Conservation (phyloP, 306 rosid genomes). For the Spatholobus suberectus region DNA sequence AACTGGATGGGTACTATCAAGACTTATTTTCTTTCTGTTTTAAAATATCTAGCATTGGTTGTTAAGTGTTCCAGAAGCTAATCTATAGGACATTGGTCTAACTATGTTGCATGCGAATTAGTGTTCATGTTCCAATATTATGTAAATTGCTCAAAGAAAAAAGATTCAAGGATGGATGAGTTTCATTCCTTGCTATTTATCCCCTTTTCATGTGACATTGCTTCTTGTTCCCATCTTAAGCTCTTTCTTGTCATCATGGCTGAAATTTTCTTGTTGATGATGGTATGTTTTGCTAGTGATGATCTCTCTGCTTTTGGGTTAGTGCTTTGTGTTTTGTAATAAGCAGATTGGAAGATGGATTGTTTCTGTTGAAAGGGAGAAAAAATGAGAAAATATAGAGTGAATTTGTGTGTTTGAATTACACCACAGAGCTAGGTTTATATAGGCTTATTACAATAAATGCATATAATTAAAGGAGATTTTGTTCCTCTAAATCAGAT, state of each 20-base stretch:
- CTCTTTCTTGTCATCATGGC: neutral
- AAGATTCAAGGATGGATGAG: neutral
- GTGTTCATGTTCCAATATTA: slow-evolving; percentile 14
- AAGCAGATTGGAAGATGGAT: neutral
- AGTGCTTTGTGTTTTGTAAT: neutral
- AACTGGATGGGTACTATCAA: neutral
- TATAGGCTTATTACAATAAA: too few relatives aligned
- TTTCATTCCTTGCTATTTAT: slow-evolving; percentile 1
- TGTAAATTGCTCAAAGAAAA: slow-evolving; percentile 18
- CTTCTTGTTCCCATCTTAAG: neutral
- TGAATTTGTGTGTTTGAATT: too few relatives aligned
- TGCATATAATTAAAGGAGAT: too few relatives aligned
- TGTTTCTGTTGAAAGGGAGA: too few relatives aligned
- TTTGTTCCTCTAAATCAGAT: too few relatives aligned
- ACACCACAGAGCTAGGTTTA: too few relatives aligned
- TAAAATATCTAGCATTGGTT: neutral
- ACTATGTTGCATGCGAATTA: neutral
- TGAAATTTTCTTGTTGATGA: neutral
- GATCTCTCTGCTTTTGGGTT: neutral
- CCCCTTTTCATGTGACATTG: neutral
- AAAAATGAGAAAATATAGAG: too few relatives aligned
- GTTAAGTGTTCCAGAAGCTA: neutral
- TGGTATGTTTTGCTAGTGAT: neutral
- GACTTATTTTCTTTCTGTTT: neutral
- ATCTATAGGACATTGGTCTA: neutral